These are phyloP conservation scores for Populus euphratica DNA, from an alignment of 345 rosid genomes.

Conservation along the genomic window DNA sequence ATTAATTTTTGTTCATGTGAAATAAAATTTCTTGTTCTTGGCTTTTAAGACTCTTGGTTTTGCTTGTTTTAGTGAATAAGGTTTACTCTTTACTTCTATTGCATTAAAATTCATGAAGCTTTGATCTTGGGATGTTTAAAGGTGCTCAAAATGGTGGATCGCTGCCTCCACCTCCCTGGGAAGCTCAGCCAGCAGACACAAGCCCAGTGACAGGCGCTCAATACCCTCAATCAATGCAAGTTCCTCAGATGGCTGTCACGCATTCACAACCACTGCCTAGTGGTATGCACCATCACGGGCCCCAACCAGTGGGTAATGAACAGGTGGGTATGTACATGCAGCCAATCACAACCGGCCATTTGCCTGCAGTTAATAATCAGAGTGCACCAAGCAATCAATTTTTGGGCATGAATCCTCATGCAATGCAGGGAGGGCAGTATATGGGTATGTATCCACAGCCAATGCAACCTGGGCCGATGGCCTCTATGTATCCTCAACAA, in stretches of 20 bases:
- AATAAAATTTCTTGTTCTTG: not conserved
- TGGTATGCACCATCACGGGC: slow-evolving; percentile 44
- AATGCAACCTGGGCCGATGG: slow-evolving; percentile 47
- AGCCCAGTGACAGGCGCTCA: slow-evolving; percentile 52
- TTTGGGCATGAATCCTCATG: slow-evolving; percentile 43
- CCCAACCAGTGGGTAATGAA: slow-evolving; percentile 43
- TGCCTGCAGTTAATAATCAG: slow-evolving; percentile 23
- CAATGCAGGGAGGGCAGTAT: slow-evolving; percentile 52
- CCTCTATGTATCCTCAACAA: slow-evolving; percentile 55
- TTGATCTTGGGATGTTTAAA: slow-evolving; percentile 31
- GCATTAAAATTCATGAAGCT: slow-evolving; percentile 6
- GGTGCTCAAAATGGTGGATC: slow-evolving; percentile 57
- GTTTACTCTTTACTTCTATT: not conserved
- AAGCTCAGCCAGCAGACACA: slow-evolving; percentile 66
- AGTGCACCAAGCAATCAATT: slow-evolving; percentile 36
- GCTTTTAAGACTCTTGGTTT: not conserved
- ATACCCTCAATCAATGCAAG: slow-evolving; percentile 60
- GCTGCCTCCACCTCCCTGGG: slow-evolving; percentile 97
- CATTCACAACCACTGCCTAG: slow-evolving; percentile 40
- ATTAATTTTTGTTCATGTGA: not conserved
- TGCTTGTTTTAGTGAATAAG: too few species aligned
- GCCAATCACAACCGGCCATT: slow-evolving; percentile 39
- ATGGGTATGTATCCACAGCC: slow-evolving; percentile 55
- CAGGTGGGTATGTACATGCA: slow-evolving; percentile 67
- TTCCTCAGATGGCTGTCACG: slow-evolving; percentile 42